Conservation (phyloP, 2,329 filamentous ascomycete species). For the Colletotrichum filicis region DNA sequence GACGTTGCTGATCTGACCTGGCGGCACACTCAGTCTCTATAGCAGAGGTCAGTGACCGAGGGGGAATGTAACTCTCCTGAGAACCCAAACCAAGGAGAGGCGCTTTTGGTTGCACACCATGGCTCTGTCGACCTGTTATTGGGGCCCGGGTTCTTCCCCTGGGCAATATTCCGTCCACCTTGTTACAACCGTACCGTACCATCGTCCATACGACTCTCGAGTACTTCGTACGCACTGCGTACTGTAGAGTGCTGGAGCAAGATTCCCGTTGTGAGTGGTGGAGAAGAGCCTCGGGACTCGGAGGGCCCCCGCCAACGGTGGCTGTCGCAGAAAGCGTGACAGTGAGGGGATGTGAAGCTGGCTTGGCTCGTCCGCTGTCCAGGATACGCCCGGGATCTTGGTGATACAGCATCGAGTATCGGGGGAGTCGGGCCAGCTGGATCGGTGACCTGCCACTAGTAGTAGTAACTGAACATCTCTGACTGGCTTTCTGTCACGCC, state of each 20-base stretch:
- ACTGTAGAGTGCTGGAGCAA: too few relatives aligned
- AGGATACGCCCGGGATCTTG: conserved; percentile 14
- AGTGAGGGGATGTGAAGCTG: not conserved
- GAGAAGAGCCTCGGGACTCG: not conserved
- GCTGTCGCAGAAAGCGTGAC: conserved; percentile 19
- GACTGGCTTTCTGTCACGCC: not conserved
- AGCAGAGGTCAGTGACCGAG: conserved; percentile 1
- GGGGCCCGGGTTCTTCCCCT: not conserved
- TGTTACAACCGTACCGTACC: not conserved
- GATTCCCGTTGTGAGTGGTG: not conserved
- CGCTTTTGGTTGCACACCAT: not conserved
- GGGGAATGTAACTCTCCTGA: not conserved
- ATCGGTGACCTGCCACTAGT: not conserved
- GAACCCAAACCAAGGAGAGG: not conserved
- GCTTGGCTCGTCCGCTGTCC: not conserved
- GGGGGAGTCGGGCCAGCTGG: not conserved
- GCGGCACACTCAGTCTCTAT: not conserved
- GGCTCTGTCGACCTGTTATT: not conserved
- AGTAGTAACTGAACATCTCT: not conserved
- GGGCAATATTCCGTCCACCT: not conserved
- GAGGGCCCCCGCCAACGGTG: not conserved
- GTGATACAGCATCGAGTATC: conserved; percentile 3
- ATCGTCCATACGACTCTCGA: not conserved
- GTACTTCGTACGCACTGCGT: too few relatives aligned
- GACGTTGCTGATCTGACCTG: conserved; percentile 14